These are phyloP conservation scores for Psilocybe subaeruginosa DNA, from an alignment of 768 basidiomycete genomes.

Conservation along the genomic window DNA sequence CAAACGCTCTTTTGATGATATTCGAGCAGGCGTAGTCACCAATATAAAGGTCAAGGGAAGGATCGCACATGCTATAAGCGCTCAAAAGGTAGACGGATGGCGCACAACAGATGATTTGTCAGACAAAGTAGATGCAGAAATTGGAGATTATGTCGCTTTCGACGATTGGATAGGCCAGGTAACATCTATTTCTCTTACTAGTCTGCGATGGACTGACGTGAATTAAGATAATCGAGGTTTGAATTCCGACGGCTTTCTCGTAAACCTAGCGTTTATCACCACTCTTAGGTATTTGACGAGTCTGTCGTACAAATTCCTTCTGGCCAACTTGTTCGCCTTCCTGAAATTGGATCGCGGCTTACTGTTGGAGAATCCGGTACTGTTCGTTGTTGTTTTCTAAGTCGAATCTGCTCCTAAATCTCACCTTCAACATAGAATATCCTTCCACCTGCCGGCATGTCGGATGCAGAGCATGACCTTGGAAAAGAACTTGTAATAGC, in stretches of 20 bases:
- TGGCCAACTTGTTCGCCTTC: constrained; percentile 68
- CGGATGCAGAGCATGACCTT: constrained; percentile 46
- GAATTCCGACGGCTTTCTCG: not conserved
- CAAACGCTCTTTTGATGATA: constrained; percentile 76
- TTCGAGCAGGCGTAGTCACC: constrained; percentile 77
- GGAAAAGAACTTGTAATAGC: constrained; percentile 68
- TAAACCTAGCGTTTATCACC: constrained; percentile 2
- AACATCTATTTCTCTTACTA: constrained; percentile 11
- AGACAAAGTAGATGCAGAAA: constrained; percentile 60
- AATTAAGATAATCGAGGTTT: constrained; percentile 14
- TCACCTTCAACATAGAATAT: constrained; percentile 53
- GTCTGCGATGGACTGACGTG: not conserved
- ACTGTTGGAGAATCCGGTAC: constrained; percentile 74
- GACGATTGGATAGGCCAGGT: constrained; percentile 93
- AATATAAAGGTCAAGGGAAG: constrained; percentile 62
- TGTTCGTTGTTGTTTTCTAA: constrained; percentile 41
- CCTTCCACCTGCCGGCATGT: constrained; percentile 54
- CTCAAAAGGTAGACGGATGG: constrained; percentile 64
- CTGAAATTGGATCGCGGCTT: constrained; percentile 78
- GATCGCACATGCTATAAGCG: constrained; percentile 76
- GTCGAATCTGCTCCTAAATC: not conserved
- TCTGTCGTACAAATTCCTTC: constrained; percentile 70
- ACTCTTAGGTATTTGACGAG: constrained; percentile 80
- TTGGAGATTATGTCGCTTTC: constrained; percentile 81
- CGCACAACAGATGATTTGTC: constrained; percentile 59